phyloP scores from a whole-genome alignment of 495 filamentous ascomycete species.

The Penicillium taxi region DNA sequence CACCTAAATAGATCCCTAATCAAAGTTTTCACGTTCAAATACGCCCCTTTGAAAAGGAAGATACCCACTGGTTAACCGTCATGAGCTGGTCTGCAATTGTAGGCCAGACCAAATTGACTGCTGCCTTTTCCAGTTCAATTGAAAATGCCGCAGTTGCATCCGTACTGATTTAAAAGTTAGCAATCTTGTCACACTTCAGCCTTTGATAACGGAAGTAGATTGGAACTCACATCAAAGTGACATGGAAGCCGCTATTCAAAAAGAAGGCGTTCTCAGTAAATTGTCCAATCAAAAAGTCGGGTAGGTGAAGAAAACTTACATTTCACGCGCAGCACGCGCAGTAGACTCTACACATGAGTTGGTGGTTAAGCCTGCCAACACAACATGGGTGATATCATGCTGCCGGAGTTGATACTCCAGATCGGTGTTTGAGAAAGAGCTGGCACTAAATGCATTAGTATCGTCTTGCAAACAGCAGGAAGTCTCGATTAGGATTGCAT shows the following conservation, averaged over 20 bases:
- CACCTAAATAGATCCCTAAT: no score
- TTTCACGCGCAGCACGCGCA: not conserved
- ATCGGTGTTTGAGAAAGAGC: constrained; percentile 5
- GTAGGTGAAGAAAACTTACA: not conserved
- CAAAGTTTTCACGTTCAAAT: no score
- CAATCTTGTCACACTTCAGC: not conserved
- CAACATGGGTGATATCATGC: not conserved
- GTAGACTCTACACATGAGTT: not conserved
- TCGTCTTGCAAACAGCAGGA: not conserved
- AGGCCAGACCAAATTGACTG: not conserved
- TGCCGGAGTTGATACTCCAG: constrained; percentile 4
- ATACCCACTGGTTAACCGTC: not conserved
- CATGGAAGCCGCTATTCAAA: not conserved
- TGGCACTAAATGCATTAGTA: constrained; percentile 2
- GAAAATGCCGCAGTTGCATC: not conserved
- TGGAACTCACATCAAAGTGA: constrained; percentile 1
- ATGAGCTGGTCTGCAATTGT: not conserved
- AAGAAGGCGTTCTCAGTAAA: not conserved
- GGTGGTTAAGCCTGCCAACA: not conserved
- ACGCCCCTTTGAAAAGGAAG: not conserved
- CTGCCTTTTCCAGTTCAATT: not conserved
- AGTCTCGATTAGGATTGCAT: not conserved
- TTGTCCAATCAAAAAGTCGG: not conserved
- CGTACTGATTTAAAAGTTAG: not conserved
- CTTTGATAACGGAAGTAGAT: not conserved